phyloP scores from a whole-genome alignment of 257 asterid genomes.

The Haberlea rhodopensis region DNA sequence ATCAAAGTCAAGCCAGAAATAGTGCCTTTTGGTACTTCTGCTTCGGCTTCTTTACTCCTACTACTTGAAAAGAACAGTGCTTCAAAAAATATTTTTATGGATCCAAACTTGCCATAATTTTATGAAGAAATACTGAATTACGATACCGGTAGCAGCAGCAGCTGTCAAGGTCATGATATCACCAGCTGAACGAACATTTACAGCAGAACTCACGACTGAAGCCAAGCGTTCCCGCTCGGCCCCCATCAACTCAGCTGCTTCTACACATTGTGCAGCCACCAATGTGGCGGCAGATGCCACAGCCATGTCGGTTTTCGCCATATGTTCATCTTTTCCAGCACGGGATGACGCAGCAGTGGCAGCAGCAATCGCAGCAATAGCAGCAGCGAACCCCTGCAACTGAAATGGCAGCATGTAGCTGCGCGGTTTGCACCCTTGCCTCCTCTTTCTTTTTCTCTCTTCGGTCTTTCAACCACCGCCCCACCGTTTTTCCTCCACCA shows the following conservation, averaged over 20 bases:
- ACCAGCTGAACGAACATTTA: conserved; percentile 83
- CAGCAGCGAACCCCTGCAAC: conserved; percentile 97
- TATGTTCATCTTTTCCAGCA: conserved; percentile 63
- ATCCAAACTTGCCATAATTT: not conserved
- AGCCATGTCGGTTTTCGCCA: conserved; percentile 90
- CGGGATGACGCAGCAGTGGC: conserved; percentile 89
- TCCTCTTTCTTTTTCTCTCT: conserved; percentile 94
- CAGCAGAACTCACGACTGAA: conserved; percentile 88
- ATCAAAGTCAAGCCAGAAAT: not conserved
- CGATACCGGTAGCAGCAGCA: conserved; percentile 89
- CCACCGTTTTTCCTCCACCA: conserved; percentile 83
- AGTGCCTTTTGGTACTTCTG: too few relatives aligned
- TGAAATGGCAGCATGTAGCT: conserved; percentile 91
- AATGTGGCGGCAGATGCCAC: conserved; percentile 94
- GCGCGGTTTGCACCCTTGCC: conserved; percentile 80
- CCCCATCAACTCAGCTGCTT: conserved; percentile 95
- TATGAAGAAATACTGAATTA: not conserved
- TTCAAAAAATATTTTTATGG: too few relatives aligned
- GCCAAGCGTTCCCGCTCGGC: conserved; percentile 92
- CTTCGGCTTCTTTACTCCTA: too few relatives aligned
- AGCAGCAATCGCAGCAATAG: conserved; percentile 95
- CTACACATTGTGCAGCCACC: conserved; percentile 98
- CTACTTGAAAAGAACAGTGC: too few relatives aligned
- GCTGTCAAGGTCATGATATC: conserved; percentile 97
- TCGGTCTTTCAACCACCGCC: conserved; percentile 98